These are phyloP conservation scores for Lanmaoa rubissima DNA, from an alignment of 768 basidiomycete species.

Conservation along the genomic window DNA sequence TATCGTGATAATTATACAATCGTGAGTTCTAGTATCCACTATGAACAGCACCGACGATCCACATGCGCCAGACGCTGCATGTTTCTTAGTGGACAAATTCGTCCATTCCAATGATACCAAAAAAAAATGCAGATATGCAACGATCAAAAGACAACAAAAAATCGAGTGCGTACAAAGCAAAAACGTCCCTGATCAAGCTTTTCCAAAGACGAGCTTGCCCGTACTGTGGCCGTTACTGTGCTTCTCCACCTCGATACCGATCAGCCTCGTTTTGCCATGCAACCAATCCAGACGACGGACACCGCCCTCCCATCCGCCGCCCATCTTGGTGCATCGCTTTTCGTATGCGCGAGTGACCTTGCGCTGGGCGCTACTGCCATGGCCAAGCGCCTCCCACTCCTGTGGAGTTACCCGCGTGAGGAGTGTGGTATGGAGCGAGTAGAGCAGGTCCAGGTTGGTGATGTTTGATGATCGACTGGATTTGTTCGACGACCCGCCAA, in stretches of 20 bases:
- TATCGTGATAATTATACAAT: constrained; percentile 20
- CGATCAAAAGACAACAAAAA: neutral
- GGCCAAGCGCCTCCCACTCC: constrained; percentile 63
- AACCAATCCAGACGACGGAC: constrained; percentile 68
- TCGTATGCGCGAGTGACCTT: constrained; percentile 62
- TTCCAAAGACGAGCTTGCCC: constrained; percentile 51
- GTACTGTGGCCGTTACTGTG: constrained; percentile 35
- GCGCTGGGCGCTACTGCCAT: constrained; percentile 54
- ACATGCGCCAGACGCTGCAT: constrained; percentile 10
- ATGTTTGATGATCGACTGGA: constrained; percentile 34
- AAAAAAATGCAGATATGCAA: neutral
- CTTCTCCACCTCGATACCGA: constrained; percentile 61
- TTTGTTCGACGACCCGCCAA: constrained; percentile 21
- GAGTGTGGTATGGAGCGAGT: constrained; percentile 57
- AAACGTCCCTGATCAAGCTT: constrained; percentile 27
- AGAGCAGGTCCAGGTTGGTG: constrained; percentile 62
- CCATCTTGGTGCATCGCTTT: constrained; percentile 57
- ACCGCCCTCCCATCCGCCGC: constrained; percentile 66
- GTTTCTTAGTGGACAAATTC: neutral
- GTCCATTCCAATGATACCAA: constrained; percentile 3
- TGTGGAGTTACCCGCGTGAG: constrained; percentile 54
- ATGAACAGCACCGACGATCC: constrained; percentile 9
- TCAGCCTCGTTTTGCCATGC: constrained; percentile 54
- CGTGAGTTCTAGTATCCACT: constrained; percentile 7
- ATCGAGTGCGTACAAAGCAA: neutral